These are phyloP conservation scores for Microdochium bolleyi DNA, from an alignment of 2,329 filamentous ascomycete species.

Conservation along the genomic window DNA sequence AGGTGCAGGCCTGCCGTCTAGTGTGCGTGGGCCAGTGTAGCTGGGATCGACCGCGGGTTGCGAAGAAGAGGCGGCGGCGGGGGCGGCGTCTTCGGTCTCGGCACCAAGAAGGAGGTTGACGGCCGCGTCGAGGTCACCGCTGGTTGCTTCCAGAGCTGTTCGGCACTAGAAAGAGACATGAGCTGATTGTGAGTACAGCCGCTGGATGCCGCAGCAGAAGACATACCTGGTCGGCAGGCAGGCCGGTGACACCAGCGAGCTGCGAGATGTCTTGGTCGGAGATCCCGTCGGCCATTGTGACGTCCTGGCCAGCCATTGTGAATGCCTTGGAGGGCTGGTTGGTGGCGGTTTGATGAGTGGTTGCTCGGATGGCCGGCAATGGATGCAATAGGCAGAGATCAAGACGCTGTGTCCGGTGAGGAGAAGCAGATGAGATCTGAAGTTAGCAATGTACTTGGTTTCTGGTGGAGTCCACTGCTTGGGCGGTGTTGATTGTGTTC, in stretches of 20 bases:
- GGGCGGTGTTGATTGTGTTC: too few relatives aligned
- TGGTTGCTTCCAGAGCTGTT: conserved; percentile 55
- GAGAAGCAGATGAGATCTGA: too few relatives aligned
- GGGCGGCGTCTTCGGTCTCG: conserved; percentile 38
- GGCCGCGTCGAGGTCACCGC: conserved; percentile 60
- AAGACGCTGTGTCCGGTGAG: too few relatives aligned
- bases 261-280: conserved; percentile 15
- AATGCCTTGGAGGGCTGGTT: not conserved
- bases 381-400: not conserved
- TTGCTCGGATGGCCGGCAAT: not conserved
- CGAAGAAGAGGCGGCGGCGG: conserved; percentile 18
- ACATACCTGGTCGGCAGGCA: conserved; percentile 36
- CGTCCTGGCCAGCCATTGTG: not conserved
- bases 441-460: too few relatives aligned
- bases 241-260: conserved; percentile 49
- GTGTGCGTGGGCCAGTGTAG: conserved; percentile 54
- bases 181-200: not conserved
- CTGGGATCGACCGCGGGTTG: conserved; percentile 14
- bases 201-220: not conserved
- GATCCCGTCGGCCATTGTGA: not conserved
- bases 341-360: not conserved
- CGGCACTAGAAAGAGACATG: conserved; percentile 41
- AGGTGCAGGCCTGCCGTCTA: conserved; percentile 53
- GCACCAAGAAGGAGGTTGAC: conserved; percentile 55
- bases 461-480: too few relatives aligned